These are phyloP conservation scores for Wickerhamiella spandovensis DNA, from an alignment of 805 yeast genomes.

Conservation along the genomic window DNA sequence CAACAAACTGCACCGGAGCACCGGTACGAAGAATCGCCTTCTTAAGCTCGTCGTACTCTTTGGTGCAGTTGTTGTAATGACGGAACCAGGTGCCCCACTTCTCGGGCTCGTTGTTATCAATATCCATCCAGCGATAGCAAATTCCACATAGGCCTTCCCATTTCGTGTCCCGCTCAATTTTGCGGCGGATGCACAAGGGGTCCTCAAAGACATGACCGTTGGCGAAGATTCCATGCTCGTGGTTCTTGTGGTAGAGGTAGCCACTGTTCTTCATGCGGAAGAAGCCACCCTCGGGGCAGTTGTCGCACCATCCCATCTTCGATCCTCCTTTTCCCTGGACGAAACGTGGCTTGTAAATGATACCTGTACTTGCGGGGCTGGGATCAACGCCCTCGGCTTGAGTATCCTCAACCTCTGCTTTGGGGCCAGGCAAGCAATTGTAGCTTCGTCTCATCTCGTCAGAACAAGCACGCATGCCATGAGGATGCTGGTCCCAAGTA, in stretches of 20 bases:
- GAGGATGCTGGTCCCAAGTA: constrained; percentile 4
- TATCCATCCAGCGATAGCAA: constrained; percentile 18
- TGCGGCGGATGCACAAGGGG: constrained; percentile 15
- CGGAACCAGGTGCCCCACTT: constrained; percentile 20
- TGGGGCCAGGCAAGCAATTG: constrained; percentile 2
- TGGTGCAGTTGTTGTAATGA: constrained; percentile 17
- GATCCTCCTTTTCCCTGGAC: constrained; percentile 10
- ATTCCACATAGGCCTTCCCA: constrained; percentile 20
- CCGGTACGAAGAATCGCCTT: constrained; percentile 13
- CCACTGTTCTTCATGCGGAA: constrained; percentile 16
- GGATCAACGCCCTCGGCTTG: background rate
- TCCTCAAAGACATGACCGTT: constrained; percentile 17
- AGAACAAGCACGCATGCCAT: constrained; percentile 6
- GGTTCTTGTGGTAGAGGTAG: constrained; percentile 17
- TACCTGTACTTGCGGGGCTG: constrained; percentile 1
- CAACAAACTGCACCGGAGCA: constrained; percentile 14
- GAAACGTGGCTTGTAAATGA: constrained; percentile 13
- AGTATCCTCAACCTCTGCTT: background rate
- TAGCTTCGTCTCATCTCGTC: background rate
- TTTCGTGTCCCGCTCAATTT: constrained; percentile 12
- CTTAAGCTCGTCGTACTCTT: constrained; percentile 17
- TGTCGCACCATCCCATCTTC: constrained; percentile 17
- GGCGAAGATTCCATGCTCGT: constrained; percentile 19
- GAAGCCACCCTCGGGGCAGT: constrained; percentile 13
- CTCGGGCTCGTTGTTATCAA: constrained; percentile 14